These are phyloP conservation scores for Neofusicoccum sp. DNA, from an alignment of 2,329 filamentous ascomycete genomes.

Conservation along the genomic window DNA sequence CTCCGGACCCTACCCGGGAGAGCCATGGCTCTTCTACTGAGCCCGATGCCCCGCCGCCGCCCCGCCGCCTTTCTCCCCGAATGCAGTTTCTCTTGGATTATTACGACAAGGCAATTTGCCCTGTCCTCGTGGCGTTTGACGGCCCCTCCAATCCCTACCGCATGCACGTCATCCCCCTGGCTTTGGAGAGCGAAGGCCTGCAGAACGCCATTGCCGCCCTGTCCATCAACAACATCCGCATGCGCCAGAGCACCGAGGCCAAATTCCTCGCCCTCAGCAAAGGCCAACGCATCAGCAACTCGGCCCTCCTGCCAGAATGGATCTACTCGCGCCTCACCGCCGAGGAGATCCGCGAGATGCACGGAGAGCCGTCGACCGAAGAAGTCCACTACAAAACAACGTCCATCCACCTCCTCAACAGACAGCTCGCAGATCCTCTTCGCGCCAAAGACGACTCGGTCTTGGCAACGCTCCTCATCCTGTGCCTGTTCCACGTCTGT, in stretches of 20 bases:
- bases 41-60: not conserved
- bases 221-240: conserved; percentile 84
- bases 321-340: conserved; percentile 38
- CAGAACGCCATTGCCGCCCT: conserved; percentile 90
- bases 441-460: conserved; percentile 82
- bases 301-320: conserved; percentile 37
- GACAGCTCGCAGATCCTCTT: conserved; percentile 73
- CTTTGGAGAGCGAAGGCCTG: conserved; percentile 74
- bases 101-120: conserved; percentile 88
- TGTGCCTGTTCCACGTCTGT: conserved; percentile 91
- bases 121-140: conserved; percentile 88
- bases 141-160: conserved; percentile 82
- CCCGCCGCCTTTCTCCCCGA: conserved; percentile 63
- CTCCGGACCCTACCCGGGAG: conserved; percentile 10
- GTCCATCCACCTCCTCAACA: conserved; percentile 79
- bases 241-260: conserved; percentile 66
- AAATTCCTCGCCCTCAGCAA: conserved; percentile 28
- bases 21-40: conserved; percentile 21
- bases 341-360: conserved; percentile 38
- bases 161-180: conserved; percentile 75
- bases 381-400: conserved; percentile 83
- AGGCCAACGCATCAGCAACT: conserved; percentile 31
- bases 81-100: conserved; percentile 91
- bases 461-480: conserved; percentile 78
- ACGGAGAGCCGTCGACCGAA: conserved; percentile 63